A percentile compares a stretch with the other conserved stretches of the same genome.
Conservation (phyloP, 1,284 basidiomycete species). For the Cutaneotrichosporon sp. region DNA sequence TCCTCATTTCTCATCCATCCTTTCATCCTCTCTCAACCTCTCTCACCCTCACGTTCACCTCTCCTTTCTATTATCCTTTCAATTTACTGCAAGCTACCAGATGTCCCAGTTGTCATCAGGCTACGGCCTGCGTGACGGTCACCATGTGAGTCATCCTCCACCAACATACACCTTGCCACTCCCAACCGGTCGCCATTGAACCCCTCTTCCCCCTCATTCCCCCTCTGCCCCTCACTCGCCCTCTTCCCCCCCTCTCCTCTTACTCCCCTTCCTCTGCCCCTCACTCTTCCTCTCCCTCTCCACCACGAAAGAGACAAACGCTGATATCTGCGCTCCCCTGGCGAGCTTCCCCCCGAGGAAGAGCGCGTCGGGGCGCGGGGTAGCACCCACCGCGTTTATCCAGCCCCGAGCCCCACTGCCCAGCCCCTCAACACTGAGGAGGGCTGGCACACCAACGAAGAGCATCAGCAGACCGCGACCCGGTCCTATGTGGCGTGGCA, state of each 20-base stretch:
- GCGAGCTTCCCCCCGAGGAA: constrained; percentile 19
- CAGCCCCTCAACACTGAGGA: constrained; percentile 24
- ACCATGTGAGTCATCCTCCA: background rate
- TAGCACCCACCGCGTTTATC: constrained; percentile 29
- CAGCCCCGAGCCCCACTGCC: constrained; percentile 23
- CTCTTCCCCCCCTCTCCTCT: too few species aligned
- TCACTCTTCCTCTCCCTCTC: too few species aligned
- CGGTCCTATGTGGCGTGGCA: background rate
- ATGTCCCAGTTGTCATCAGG: constrained; percentile 26
- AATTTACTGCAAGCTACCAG: too few species aligned
- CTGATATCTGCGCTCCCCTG: background rate
- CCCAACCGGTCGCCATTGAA: too few species aligned
- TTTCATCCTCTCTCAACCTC: background rate
- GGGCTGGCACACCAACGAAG: too few species aligned
- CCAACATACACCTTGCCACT: too few species aligned
- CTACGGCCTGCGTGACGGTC: constrained; percentile 16
- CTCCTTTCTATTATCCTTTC: background rate
- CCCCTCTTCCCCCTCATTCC: too few species aligned
- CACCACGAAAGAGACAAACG: background rate
- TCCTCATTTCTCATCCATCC: constrained; percentile 4
- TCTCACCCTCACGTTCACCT: background rate
- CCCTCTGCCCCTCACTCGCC: too few species aligned
- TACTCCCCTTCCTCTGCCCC: too few species aligned
- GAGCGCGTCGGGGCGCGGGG: constrained; percentile 23
- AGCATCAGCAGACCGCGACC: background rate